phyloP scores from a whole-genome alignment of 2,329 filamentous ascomycete genomes.

The Penicillium sclerotiorum region DNA sequence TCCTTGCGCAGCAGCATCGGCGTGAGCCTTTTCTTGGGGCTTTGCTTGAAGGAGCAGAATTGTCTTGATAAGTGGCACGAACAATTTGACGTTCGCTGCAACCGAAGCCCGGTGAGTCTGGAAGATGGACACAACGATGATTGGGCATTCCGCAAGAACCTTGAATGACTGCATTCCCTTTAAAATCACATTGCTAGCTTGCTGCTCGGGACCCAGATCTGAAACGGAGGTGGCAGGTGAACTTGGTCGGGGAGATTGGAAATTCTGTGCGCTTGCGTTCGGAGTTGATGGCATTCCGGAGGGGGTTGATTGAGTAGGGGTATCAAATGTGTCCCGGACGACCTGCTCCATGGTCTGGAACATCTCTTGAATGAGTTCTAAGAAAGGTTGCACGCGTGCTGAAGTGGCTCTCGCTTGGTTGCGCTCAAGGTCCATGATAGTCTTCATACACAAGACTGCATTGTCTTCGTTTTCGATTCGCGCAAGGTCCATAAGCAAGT shows the following conservation, averaged over 20 bases:
- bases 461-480: conserved; percentile 97
- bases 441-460: conserved; percentile 97
- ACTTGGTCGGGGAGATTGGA: conserved; percentile 84
- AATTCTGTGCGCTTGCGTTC: conserved; percentile 61
- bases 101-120: conserved; percentile 85
- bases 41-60: conserved; percentile 87
- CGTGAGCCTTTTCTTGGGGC: conserved; percentile 89
- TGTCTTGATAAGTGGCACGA: conserved; percentile 90
- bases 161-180: conserved; percentile 99
- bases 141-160: conserved; percentile 94
- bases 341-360: conserved; percentile 94
- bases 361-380: conserved; percentile 90
- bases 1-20: conserved; percentile 75
- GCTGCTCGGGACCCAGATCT: conserved; percentile 81
- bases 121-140: conserved; percentile 98
- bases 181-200: conserved; percentile 76
- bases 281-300: conserved; percentile 57
- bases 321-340: conserved; percentile 93
- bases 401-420: conserved; percentile 82
- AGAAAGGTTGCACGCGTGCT: conserved; percentile 84
- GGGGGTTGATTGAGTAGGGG: conserved; percentile 59
- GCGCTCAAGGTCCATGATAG: conserved; percentile 93
- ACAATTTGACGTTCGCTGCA: conserved; percentile 80
- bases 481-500: conserved; percentile 85
- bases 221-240: conserved; percentile 81